Base-by-base conservation (phyloP, 805 yeast genomes). In the Barnettozyma sp. region DNA sequence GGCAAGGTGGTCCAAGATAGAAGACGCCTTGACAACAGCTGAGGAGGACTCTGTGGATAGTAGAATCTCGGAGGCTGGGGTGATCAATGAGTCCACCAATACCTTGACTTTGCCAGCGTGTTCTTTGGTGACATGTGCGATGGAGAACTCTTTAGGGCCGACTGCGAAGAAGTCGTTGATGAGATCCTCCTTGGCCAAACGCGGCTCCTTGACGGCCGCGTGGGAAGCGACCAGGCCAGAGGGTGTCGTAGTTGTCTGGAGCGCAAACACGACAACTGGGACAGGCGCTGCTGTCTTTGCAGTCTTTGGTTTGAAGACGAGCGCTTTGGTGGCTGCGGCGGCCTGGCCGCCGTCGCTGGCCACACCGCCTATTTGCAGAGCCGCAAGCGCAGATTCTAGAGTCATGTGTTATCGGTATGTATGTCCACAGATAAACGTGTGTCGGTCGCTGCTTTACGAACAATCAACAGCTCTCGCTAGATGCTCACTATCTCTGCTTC, bases 271-370 rank as follows among this genome's bases (percentile, higher is more conserved):
- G 35, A 86, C 73, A 21, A 86, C 71, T 27, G 96, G 95, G 26
- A 82, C 76, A 19, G 92, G 82, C 14, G 73, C 59, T 34, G 83
- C 85, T 32, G 85, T 63, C 55, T 86, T 86, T 24, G 94, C 79
- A 32, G 95, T 84, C 64, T 86, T 86, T 50, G 95, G 95, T 64
- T 86, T 86, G 73, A 86, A 86, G 19, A 86, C 87, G 43, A 86
- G 66, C 5, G 88, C 72, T 60, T 86, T 86, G 43, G 84, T 71
- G 20, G 77, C 65, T 19, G 65, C 43, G 3, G 81, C 68, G 25
- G 68, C 64, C 30, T 68, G 78, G 32, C 71, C 58, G 13, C 69
- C 50, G 29, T 71, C 78, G 27, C 73, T 68, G 25, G 73, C 68
- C 46, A 81, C 60, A 27, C 87, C n/a, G 11, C 22, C 18, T 13